phyloP scores from a whole-genome alignment of 106 monocot species.

The Vanilla planifolia region DNA sequence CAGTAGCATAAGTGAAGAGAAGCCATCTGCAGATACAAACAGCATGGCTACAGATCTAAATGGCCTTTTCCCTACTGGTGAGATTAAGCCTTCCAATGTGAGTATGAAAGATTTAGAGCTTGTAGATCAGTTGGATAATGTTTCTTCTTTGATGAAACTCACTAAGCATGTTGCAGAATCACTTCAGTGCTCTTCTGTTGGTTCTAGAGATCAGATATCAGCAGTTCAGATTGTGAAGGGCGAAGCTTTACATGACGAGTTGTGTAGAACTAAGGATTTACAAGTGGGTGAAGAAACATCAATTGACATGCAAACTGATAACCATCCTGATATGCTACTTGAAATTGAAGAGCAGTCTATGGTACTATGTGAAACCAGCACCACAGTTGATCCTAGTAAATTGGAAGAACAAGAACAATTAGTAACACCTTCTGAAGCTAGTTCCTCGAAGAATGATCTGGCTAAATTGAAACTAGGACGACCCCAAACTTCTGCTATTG shows the following conservation, averaged over 20 bases:
- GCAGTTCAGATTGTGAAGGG: neutral
- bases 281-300: conserved; percentile 9
- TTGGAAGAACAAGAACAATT: conserved; percentile 1
- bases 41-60: too few species aligned
- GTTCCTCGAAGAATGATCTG: neutral
- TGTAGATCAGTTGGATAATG: conserved; percentile 1
- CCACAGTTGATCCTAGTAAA: neutral
- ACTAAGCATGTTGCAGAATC: conserved; percentile 5
- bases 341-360: neutral
- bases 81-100: conserved; percentile 3
- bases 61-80: neutral
- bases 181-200: conserved; percentile 1
- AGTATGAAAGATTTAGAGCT: conserved; percentile 1
- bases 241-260: conserved; percentile 4
- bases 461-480: neutral
- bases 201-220: conserved; percentile 8
- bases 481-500: neutral
- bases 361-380: conserved; percentile 2
- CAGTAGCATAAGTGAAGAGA: conserved; percentile 6
- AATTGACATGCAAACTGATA: neutral
- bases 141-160: conserved; percentile 2
- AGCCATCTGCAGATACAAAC: conserved; percentile 13
- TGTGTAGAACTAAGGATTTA: neutral
- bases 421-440: neutral
- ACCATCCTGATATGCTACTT: conserved; percentile 1